Base-by-base conservation (phyloP, 140 eudicot species). In the Flaveria floridana region DNA sequence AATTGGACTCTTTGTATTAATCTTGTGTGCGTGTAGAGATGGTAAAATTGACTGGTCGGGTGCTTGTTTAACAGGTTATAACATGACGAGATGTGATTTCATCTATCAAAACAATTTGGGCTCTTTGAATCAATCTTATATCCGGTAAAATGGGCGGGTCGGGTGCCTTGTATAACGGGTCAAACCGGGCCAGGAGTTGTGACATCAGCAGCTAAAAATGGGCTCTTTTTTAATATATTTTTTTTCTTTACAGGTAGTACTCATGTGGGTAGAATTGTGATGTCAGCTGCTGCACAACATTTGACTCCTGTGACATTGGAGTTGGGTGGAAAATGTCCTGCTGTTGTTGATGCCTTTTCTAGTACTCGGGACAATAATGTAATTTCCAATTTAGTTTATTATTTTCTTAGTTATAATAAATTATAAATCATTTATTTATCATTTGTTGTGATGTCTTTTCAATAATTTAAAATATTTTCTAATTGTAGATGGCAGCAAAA, bases 251-350 rank as follows among this genome's bases (percentile, higher is more conserved):
- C 65, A 90, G 98, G 99, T n/a, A 90, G 99, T 73, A 3, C 88
- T 51, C 61, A 64, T 53, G 96, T 94, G 30, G 99, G 87, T 3
- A 84, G 80, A 21, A 11, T 20, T 26, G 91, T 94, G 6, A 80
- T 94, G 91, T 19, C 84, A 9, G 94, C 93, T 42, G 99, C 97
- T 2, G 91, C 91, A 3, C 79, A 84, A 61, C 89, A 88, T 87
- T 77, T 94, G 48, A 94, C 99, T 51, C 99, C 97, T 0, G 89
- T 94, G 37, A 82, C 89, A 14, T 72, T 94, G 70, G 99, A 90
- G 71, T 82, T 94, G 73, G 99, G 99, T n/a, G 99, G 99, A 21
- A 94, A 94, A 74, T 86, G 99, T 68, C 97, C 99, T 5, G 91
- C 87, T 20, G 82, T 94, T 15, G 82, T 94, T 68, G 99, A 90